Evolutionary conservation across 352 stramenopile species (phyloP).

Genomic region (Globisporangium iwayamae): DNA sequence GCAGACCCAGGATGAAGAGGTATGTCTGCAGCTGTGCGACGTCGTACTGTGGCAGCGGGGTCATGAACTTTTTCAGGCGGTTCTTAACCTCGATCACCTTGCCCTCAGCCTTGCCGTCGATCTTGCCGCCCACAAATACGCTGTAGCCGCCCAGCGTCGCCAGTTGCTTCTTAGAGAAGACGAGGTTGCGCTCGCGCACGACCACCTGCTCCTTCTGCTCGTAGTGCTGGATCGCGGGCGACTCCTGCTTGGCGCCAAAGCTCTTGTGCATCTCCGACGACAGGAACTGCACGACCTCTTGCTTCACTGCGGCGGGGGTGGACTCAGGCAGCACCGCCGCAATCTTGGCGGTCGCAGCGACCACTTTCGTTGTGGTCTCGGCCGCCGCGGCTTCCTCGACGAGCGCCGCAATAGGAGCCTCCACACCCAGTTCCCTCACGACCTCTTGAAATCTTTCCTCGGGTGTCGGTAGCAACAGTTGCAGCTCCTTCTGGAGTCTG

Average conservation of each 20-base stretch:
- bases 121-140: slow-evolving; percentile 78
- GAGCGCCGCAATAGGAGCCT: slow-evolving; percentile 52
- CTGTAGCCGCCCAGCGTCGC: slow-evolving; percentile 40
- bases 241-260: slow-evolving; percentile 66
- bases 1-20: slow-evolving; percentile 64
- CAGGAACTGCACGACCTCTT: slow-evolving; percentile 72
- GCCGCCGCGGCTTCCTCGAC: slow-evolving; percentile 46
- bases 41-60: slow-evolving; percentile 75
- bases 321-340: slow-evolving; percentile 38
- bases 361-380: slow-evolving; percentile 38
- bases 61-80: slow-evolving; percentile 63
- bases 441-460: slow-evolving; percentile 58
- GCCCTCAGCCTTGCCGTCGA: slow-evolving; percentile 70
- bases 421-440: slow-evolving; percentile 50
- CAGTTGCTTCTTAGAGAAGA: slow-evolving; percentile 73
- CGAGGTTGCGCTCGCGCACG: slow-evolving; percentile 69
- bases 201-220: slow-evolving; percentile 48
- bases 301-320: slow-evolving; percentile 44
- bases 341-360: slow-evolving; percentile 44
- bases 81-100: slow-evolving; percentile 88
- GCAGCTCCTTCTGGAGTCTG: slow-evolving; percentile 41
- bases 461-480: slow-evolving; percentile 34
- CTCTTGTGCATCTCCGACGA: slow-evolving; percentile 77
- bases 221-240: slow-evolving; percentile 66
- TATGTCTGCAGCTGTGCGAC: slow-evolving; percentile 84